These are phyloP conservation scores for Claviceps digitariae DNA, from an alignment of 2,329 filamentous ascomycete species.

Conservation along the genomic window DNA sequence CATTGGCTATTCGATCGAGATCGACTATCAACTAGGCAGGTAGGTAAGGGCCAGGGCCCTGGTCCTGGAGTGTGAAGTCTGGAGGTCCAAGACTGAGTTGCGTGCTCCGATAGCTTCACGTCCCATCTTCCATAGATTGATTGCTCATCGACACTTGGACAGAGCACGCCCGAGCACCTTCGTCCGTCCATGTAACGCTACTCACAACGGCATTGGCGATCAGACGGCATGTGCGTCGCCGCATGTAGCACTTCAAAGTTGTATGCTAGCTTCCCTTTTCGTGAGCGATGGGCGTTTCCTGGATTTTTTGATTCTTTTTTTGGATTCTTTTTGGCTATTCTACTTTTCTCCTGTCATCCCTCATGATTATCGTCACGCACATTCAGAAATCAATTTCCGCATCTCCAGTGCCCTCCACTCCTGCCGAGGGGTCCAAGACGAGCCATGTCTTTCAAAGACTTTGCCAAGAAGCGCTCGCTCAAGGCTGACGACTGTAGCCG, in stretches of 20 bases:
- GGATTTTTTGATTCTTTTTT: neutral
- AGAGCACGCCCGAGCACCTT: no score
- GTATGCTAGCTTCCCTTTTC: neutral
- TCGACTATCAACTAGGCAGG: neutral
- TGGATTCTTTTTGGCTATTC: neutral
- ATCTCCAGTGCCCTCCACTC: neutral
- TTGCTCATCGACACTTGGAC: neutral
- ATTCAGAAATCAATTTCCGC: neutral
- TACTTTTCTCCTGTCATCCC: neutral
- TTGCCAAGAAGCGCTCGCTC: constrained; percentile 31
- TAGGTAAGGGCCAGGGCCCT: no score
- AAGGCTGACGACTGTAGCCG: constrained; percentile 27
- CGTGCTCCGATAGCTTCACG: neutral
- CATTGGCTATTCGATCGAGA: neutral
- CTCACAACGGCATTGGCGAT: neutral
- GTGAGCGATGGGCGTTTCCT: neutral
- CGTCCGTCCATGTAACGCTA: neutral
- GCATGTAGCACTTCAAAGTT: neutral
- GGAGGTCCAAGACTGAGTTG: neutral
- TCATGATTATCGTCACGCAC: neutral
- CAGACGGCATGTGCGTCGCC: neutral
- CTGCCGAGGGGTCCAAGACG: neutral
- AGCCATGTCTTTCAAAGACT: constrained; percentile 28
- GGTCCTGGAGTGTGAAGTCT: neutral
- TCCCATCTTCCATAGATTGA: neutral